Evolutionary conservation across 495 filamentous ascomycete species (phyloP), one percentile per base, ranked within the genome.

Genomic region (Aspergillus panamensis): DNA sequence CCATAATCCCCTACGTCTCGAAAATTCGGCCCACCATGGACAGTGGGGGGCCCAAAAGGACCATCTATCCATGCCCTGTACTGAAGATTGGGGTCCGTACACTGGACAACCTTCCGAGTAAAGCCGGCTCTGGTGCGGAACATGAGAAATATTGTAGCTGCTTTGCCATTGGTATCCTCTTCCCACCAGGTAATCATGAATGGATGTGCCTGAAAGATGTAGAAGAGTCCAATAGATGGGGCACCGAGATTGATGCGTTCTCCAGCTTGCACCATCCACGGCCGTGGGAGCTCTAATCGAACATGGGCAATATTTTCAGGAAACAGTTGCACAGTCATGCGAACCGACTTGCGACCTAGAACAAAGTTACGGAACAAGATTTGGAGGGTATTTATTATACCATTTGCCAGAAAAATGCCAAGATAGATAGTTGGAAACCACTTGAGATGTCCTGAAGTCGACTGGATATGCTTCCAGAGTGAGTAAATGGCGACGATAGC

Each of bases 141-240:
- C 9, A 76, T 35, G 48, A 70, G 53, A 17, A 51, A 64, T 14
- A 68, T 66, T n/a, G 51, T 62, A 10, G 49, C 35, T 8, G 61
- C 54, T 25, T 51, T n/a, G 14, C 65, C 63, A 16, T 64, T 53
- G 17, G 35, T 14, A 45, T 66, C 62, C n/a, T 42, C 48, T 8
- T 72, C 63, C 71, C 62, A 76, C 73, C 65, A 76, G 7, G 53
- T 58, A 42, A 73, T 67, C 8, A 63, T 60, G 53, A 75, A 75
- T 1, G 63, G 68, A 48, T 75, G 62, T 1, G 59, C 58, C 53
- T 67, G 63, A 37, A 70, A 62, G n/a, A 64, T 32, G 48, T 64
- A 65, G 0, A 68, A 66, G 14, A 69, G 53, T 4, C 68, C 62
- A 3, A 68, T 37, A 37, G 49, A 56, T 6, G 62, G 67, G 10